These are phyloP conservation scores for Zygotorulaspora florentina DNA, from an alignment of 805 yeast genomes.

Conservation along the genomic window DNA sequence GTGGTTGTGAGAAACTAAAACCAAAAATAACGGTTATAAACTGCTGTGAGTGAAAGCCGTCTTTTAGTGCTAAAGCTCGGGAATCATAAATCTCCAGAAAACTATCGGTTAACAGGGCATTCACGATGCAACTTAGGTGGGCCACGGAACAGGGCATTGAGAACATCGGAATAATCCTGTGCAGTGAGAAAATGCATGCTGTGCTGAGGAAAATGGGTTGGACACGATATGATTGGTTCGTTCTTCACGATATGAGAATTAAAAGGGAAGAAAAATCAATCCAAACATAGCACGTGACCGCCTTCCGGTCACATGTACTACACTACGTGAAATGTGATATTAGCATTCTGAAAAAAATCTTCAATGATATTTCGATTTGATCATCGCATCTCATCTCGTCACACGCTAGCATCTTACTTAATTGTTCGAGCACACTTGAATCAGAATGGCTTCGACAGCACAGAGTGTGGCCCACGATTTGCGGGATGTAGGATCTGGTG, in stretches of 20 bases:
- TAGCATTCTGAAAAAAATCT: too few species aligned
- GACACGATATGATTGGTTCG: constrained; percentile 3
- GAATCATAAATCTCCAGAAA: not conserved
- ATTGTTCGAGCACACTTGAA: not conserved
- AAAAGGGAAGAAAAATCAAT: not conserved
- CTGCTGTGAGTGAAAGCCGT: too few species aligned
- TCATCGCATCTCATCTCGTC: too few species aligned
- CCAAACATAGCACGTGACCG: too few species aligned
- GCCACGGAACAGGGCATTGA: not conserved
- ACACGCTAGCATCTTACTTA: too few species aligned
- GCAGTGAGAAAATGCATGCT: too few species aligned
- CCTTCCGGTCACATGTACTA: too few species aligned
- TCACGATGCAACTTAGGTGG: not conserved
- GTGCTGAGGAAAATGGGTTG: not conserved
- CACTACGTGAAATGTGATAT: too few species aligned
- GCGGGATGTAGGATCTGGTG: not conserved
- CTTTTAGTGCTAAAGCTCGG: too few species aligned
- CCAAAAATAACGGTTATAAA: too few species aligned
- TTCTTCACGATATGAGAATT: not conserved
- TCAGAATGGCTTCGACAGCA: constrained; percentile 3
- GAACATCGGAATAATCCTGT: not conserved
- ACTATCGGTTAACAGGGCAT: not conserved
- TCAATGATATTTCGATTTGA: too few species aligned
- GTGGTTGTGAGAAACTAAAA: too few species aligned
- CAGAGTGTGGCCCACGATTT: not conserved